These are phyloP conservation scores for Shiraia sp. DNA, from an alignment of 2,329 filamentous ascomycete genomes.

Conservation along the genomic window DNA sequence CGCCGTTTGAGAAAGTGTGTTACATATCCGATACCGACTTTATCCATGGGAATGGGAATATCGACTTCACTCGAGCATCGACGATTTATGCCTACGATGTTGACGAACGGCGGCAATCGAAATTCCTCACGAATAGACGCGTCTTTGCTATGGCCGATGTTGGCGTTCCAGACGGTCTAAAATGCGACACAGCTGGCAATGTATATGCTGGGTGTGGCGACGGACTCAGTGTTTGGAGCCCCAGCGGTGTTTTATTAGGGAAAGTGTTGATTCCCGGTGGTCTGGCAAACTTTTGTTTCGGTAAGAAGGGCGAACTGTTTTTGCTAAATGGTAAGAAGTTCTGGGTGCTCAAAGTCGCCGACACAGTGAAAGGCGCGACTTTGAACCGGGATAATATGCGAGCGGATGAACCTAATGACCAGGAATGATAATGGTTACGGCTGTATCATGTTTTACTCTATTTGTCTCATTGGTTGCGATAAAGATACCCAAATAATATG, in stretches of 20 bases:
- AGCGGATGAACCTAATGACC: not conserved
- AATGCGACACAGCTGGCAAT: constrained; percentile 49
- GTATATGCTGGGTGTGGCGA: constrained; percentile 57
- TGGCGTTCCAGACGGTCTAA: constrained; percentile 14
- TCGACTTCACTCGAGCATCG: constrained; percentile 1
- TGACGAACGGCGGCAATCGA: not conserved
- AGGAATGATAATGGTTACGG: too few relatives aligned
- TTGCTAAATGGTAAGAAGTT: constrained; percentile 49
- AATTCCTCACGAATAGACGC: constrained; percentile 10
- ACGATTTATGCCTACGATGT: constrained; percentile 15
- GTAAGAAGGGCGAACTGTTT: constrained; percentile 50
- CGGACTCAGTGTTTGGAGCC: constrained; percentile 55
- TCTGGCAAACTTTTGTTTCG: constrained; percentile 56
- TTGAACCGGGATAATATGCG: not conserved
- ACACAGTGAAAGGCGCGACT: not conserved
- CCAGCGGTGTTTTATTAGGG: constrained; percentile 51
- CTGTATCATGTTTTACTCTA: too few relatives aligned
- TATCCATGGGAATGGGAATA: constrained; percentile 6
- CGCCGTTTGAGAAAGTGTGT: constrained; percentile 41
- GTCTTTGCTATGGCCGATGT: constrained; percentile 13
- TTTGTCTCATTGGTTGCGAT: too few relatives aligned
- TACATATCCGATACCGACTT: constrained; percentile 47
- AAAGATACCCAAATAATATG: too few relatives aligned
- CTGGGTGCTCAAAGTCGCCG: constrained; percentile 15
- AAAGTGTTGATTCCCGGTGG: constrained; percentile 37